Conservation (phyloP, 495 filamentous ascomycete species). For the Daldinia loculata region DNA sequence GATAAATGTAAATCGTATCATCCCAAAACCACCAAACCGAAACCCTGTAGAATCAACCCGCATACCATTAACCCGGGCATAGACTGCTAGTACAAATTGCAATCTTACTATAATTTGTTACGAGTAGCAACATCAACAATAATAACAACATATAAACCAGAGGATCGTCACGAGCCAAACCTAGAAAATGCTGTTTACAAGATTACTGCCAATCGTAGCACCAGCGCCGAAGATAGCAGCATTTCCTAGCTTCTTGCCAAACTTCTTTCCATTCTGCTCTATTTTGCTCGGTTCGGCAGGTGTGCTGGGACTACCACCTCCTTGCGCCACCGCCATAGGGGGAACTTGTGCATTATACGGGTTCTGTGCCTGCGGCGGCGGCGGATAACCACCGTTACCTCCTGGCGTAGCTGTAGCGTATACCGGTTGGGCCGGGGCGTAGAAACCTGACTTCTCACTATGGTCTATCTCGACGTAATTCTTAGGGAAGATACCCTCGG, state of each 20-base stretch:
- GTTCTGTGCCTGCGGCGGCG: slow-evolving; percentile 51
- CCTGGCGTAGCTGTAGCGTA: slow-evolving; percentile 40
- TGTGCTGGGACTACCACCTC: slow-evolving; percentile 20
- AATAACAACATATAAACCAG: neutral
- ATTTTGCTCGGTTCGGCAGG: slow-evolving; percentile 51
- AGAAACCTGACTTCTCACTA: slow-evolving; percentile 47
- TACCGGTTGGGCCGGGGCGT: slow-evolving; percentile 43
- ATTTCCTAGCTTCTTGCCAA: slow-evolving; percentile 80
- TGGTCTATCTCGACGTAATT: slow-evolving; percentile 77
- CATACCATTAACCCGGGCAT: neutral
- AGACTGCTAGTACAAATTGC: neutral
- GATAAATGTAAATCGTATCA: slow-evolving; percentile 8
- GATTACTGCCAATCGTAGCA: slow-evolving; percentile 88
- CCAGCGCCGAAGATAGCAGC: slow-evolving; percentile 85
- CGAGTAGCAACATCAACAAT: neutral
- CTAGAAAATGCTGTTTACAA: slow-evolving; percentile 93
- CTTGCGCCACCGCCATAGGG: slow-evolving; percentile 57
- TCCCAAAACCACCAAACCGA: neutral
- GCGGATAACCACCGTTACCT: slow-evolving; percentile 41
- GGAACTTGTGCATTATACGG: slow-evolving; percentile 62
- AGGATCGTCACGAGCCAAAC: neutral
- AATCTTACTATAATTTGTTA: neutral
- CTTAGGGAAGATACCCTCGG: slow-evolving; percentile 90
- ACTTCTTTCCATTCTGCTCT: slow-evolving; percentile 62
- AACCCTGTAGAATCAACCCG: neutral